Conservation (phyloP, 352 stramenopile species). For the Elongisporangium prolatum region DNA sequence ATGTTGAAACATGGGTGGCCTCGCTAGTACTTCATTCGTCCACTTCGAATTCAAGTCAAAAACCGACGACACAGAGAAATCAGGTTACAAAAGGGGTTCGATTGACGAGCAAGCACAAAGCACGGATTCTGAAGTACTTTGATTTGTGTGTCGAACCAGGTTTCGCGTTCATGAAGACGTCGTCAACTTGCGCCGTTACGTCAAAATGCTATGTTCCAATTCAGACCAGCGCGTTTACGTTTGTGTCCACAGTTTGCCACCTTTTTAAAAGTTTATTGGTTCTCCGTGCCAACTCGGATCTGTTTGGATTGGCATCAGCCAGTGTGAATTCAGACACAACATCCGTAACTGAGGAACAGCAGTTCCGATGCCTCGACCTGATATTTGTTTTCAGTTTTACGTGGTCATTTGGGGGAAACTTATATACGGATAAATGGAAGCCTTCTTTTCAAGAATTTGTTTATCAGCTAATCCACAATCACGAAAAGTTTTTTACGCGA, state of each 20-base stretch:
- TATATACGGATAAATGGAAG: conserved; percentile 31
- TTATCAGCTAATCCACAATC: conserved; percentile 24
- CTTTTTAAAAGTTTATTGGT: conserved; percentile 56
- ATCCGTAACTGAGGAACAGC: conserved; percentile 34
- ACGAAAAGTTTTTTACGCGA: conserved; percentile 42
- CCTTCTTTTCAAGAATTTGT: conserved; percentile 54
- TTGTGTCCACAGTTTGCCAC: conserved; percentile 46
- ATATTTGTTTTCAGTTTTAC: conserved; percentile 69
- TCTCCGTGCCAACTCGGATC: conserved; percentile 26
- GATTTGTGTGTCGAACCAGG: conserved; percentile 57
- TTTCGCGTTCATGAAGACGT: conserved; percentile 37
- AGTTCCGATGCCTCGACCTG: conserved; percentile 52
- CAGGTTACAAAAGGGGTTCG: not conserved
- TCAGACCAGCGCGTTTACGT: conserved; percentile 38
- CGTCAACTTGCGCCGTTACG: not conserved
- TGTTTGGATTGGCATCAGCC: conserved; percentile 21
- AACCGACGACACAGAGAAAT: conserved; percentile 2
- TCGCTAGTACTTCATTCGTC: conserved; percentile 17
- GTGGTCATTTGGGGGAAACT: conserved; percentile 69
- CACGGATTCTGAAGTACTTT: conserved; percentile 46
- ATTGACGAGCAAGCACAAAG: conserved; percentile 31
- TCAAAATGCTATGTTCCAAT: conserved; percentile 23
- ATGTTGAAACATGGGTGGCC: conserved; percentile 59
- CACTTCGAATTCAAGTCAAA: conserved; percentile 1
- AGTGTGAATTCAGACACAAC: conserved; percentile 7